Evolutionary conservation across 768 basidiomycete species (phyloP).

Genomic region (Sarcomyxa edulis): DNA sequence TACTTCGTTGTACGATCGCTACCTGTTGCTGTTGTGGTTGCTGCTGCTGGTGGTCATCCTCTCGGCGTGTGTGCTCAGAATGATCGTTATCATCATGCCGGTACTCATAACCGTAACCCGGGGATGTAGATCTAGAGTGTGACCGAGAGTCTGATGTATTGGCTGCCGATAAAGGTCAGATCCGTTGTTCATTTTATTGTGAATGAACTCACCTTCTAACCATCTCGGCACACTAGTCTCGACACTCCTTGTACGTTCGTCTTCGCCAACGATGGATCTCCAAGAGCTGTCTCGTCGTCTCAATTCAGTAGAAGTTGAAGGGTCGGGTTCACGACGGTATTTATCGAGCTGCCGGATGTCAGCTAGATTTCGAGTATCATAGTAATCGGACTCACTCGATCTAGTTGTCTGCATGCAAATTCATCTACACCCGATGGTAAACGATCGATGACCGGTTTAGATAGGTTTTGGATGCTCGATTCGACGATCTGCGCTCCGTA

Average conservation of each 20-base stretch:
- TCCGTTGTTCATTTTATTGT: no score
- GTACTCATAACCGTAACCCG: no score
- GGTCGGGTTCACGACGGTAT: conserved; percentile 33
- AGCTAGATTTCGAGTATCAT: no score
- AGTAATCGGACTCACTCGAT: conserved; percentile 50
- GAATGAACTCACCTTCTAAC: no score
- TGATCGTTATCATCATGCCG: conserved; percentile 10
- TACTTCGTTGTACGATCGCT: conserved; percentile 59
- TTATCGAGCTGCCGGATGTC: conserved; percentile 35
- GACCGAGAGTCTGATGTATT: no score
- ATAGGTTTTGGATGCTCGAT: conserved; percentile 75
- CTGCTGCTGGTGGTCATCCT: conserved; percentile 34
- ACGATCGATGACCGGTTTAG: conserved; percentile 75
- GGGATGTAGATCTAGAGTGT: no score
- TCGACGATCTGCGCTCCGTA: conserved; percentile 88
- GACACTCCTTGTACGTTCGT: no score
- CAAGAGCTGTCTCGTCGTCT: no score
- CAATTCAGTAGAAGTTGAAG: no score
- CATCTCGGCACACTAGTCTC: no score
- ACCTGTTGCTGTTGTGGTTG: conserved; percentile 1
- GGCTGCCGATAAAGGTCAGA: no score
- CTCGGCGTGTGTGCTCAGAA: background rate
- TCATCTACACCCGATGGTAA: conserved; percentile 79
- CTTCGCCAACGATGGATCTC: no score
- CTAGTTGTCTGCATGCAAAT: conserved; percentile 84